Evolutionary conservation across 805 yeast genomes (phyloP), one percentile per base, ranked within the genome.

Genomic region (Barnettozyma pratensis): DNA sequence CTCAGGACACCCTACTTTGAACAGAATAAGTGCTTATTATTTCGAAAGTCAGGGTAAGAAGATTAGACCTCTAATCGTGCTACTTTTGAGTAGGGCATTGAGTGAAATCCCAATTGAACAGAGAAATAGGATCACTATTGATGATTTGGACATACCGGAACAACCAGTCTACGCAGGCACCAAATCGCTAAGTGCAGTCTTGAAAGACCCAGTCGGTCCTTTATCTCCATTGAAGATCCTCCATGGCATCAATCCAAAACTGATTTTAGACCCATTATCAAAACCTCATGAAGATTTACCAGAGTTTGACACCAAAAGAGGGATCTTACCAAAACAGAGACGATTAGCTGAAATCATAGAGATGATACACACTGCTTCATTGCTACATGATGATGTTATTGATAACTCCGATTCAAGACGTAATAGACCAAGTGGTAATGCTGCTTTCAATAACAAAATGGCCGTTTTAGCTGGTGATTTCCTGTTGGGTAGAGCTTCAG

Each of bases 401-500:
- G 99, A 94, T 69, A 74, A 77, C 61, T 81, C 91, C 0, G 97
- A 87, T 60, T 78, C 92, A 34, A 76, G 99, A 64, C 76, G 99
- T 54, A 96, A 96, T 40, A 77, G 87, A 61, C 95, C 95, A 26
- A 80, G 87, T 54, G 98, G 97, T 1, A 94, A 94, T 68, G 76
- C 85, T 51, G 97, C 97, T 7, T 94, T 91, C 69, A 87, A 95
- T 30, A 94, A 94, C 70, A 94, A 94, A 63, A 91, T 94, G 97
- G 96, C 99, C 7, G 90, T 94, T 38, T 74, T 94, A 48, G 98
- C 97, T 0, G 99, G 99, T 41, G 99, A 94, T 69, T 94, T 94
- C 68, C 67, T 94, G 49, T 77, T 94, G 42, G 99, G 97, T 14
- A 77, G 99, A 59, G 98, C 99, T 0, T 91, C 98, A 0, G 97